A percentile compares a stretch with the other conserved stretches of the same genome.
These are phyloP conservation scores for Tylopilus subfusipes DNA, from an alignment of 768 basidiomycete genomes.

Conservation along the genomic window DNA sequence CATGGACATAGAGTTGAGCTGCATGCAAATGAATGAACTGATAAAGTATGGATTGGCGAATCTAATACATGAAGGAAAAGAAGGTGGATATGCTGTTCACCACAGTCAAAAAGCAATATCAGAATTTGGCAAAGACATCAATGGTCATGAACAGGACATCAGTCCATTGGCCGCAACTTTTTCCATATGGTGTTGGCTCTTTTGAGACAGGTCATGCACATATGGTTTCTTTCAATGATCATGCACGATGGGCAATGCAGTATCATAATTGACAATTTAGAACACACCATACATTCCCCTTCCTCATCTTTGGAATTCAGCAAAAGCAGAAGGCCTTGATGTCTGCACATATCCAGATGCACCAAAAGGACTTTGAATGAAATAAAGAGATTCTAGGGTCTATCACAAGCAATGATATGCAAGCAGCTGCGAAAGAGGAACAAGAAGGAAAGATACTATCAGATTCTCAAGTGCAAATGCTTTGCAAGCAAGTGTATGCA, in stretches of 20 bases:
- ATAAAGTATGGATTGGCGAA: background rate
- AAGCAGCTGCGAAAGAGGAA: background rate
- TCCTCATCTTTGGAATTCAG: background rate
- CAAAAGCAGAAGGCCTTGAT: background rate
- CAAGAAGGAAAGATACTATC: background rate
- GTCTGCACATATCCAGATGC: background rate
- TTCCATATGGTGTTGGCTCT: background rate
- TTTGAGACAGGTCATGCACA: background rate
- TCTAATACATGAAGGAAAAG: background rate
- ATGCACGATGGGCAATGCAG: background rate
- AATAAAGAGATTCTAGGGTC: background rate
- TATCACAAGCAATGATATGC: background rate
- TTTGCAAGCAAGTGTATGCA: background rate
- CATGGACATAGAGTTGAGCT: background rate
- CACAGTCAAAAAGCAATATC: background rate
- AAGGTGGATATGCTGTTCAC: background rate
- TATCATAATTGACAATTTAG: background rate
- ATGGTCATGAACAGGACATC: background rate
- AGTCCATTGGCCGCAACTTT: background rate
- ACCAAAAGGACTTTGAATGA: background rate
- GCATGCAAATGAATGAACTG: background rate
- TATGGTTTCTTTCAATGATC: background rate
- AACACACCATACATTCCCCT: background rate
- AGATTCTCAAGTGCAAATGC: background rate
- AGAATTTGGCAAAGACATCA: background rate